phyloP scores from a whole-genome alignment of 2,329 filamentous ascomycete species.

The Cucurbitaria berberidis region DNA sequence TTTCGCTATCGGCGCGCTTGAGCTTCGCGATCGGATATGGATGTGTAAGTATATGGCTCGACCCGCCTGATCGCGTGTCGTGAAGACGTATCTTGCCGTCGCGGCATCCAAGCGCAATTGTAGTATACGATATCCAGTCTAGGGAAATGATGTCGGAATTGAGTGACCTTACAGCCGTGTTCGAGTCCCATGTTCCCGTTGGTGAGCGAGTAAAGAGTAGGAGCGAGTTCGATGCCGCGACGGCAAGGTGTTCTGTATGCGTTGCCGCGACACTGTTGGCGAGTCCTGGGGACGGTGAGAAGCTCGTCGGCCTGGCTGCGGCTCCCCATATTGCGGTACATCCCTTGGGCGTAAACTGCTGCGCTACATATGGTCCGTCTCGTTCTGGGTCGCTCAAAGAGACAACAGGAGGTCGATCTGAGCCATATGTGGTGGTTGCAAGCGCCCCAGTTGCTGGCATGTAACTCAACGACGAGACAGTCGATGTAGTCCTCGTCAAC shows the following conservation, averaged over 20 bases:
- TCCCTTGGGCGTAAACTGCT: slow-evolving; percentile 35
- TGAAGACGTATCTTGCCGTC: slow-evolving; percentile 43
- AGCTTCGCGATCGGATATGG: slow-evolving; percentile 29
- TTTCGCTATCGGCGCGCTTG: slow-evolving; percentile 33
- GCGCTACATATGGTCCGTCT: slow-evolving; percentile 34
- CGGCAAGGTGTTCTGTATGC: slow-evolving; percentile 37
- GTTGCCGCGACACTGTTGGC: slow-evolving; percentile 25
- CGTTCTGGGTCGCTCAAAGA: slow-evolving; percentile 33
- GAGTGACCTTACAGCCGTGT: slow-evolving; percentile 8
- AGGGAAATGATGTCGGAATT: slow-evolving; percentile 42
- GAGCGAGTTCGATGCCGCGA: slow-evolving; percentile 37
- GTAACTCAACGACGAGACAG: slow-evolving; percentile 40
- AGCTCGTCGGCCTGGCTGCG: slow-evolving; percentile 27
- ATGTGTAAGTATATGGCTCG: slow-evolving; percentile 34
- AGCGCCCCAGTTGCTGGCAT: slow-evolving; percentile 36
- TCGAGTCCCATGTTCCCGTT: slow-evolving; percentile 29
- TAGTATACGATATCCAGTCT: slow-evolving; percentile 41
- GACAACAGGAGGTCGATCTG: slow-evolving; percentile 34
- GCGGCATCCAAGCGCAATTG: slow-evolving; percentile 41
- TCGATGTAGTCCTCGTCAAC: slow-evolving; percentile 31
- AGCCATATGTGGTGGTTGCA: slow-evolving; percentile 39
- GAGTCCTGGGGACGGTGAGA: slow-evolving; percentile 12
- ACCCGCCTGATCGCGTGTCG: slow-evolving; percentile 37
- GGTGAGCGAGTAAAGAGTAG: slow-evolving; percentile 30
- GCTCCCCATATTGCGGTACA: slow-evolving; percentile 38